Evolutionary conservation across 73 alveolate species (phyloP).

Genomic region (Effrenium voratum): DNA sequence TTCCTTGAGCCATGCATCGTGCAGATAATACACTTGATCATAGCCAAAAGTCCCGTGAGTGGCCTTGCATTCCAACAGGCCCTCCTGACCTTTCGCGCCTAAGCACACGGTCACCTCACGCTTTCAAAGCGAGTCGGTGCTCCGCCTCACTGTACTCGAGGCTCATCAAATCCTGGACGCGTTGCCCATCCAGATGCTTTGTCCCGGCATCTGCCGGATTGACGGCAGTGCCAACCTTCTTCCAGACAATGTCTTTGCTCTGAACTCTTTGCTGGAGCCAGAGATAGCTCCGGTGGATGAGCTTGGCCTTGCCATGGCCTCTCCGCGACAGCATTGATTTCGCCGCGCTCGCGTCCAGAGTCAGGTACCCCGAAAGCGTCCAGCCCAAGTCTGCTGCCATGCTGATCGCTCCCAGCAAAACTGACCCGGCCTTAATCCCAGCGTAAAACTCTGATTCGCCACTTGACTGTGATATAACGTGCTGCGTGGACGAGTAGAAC

Average conservation of each 20-base stretch:
- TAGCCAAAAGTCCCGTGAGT: no score
- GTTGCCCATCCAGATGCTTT: not conserved
- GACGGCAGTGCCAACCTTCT: not conserved
- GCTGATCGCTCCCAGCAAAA: not conserved
- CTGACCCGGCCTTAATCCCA: not conserved
- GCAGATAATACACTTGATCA: no score
- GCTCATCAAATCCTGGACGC: not conserved
- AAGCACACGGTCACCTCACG: not conserved
- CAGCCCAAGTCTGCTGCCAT: not conserved
- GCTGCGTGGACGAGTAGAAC: not conserved
- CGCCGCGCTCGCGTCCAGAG: not conserved
- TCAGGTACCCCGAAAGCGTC: not conserved
- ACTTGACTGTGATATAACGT: not conserved
- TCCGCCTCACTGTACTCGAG: not conserved
- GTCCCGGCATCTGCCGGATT: not conserved
- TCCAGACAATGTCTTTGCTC: not conserved
- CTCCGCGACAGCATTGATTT: not conserved
- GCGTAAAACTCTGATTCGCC: not conserved
- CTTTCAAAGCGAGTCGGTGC: not conserved
- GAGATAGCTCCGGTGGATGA: not conserved
- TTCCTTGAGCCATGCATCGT: no score
- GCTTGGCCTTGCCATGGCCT: not conserved
- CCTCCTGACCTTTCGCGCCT: not conserved
- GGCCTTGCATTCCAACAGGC: constrained; percentile 4
- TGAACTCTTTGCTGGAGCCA: not conserved